Conservation (phyloP, 208 protist species). For the Crithidia bombi region DNA sequence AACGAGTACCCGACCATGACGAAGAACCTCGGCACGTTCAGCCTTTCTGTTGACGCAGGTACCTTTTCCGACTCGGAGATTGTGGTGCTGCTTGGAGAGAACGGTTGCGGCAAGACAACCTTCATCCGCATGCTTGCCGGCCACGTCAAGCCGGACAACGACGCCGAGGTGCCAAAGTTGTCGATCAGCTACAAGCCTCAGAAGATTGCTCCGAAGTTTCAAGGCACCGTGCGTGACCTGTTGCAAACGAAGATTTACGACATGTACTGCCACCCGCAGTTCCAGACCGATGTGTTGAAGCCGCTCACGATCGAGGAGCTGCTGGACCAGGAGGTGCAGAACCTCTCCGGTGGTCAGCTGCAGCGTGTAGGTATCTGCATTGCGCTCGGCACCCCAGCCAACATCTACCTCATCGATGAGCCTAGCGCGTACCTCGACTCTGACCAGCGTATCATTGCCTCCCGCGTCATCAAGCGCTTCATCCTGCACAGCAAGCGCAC, state of each 20-base stretch:
- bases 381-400: constrained; percentile 98
- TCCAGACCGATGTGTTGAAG: constrained; percentile 98
- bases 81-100: constrained; percentile 99
- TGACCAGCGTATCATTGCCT: constrained; percentile 99
- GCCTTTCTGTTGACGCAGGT: constrained; percentile 94
- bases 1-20: constrained; percentile 98
- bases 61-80: constrained; percentile 99
- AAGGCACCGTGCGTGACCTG: constrained; percentile 95
- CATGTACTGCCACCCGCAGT: constrained; percentile 97
- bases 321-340: constrained; percentile 97
- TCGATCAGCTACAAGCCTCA: constrained; percentile 99
- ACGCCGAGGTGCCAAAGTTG: constrained; percentile 93
- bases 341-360: constrained; percentile 99
- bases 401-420: constrained; percentile 99
- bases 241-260: constrained; percentile 98
- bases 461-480: constrained; percentile 98
- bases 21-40: constrained; percentile 96
- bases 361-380: constrained; percentile 99
- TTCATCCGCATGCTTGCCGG: constrained; percentile 99
- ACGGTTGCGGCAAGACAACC: constrained; percentile 99
- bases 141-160: constrained; percentile 90
- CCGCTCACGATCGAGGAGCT: constrained; percentile 98
- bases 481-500: constrained; percentile 99
- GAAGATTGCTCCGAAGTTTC: constrained; percentile 99
- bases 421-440: constrained; percentile 99